Base-by-base conservation (phyloP, 225 moss, liverwort and hornwort genomes). In the Pseudoscleropodium purum region DNA sequence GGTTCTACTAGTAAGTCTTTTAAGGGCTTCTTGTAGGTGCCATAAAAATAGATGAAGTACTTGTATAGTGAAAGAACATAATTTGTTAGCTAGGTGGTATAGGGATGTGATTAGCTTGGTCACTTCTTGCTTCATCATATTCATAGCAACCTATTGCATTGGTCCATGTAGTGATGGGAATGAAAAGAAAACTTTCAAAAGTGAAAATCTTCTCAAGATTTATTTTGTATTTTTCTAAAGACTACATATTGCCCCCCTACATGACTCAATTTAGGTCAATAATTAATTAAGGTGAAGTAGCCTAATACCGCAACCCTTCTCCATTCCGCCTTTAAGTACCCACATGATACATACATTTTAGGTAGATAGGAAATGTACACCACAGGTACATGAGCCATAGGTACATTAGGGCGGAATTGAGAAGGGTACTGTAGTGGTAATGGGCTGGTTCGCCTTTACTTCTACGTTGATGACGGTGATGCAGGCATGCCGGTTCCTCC, bases 301-400 rank as follows among this genome's bases (percentile, higher is more conserved):
- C 17, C 45, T 3, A 29, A 8, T 13, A 7, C 14, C 14, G 4
- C 41, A 14, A 72, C 41, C 26, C 14, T 72, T 15, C 30, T 45
- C 74, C 16, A 45, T 45, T 17, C 17, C 0, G 1, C 5, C 10
- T 18, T 29, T 10, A 45, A 18, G 16, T 47, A 30, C 6, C 11
- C 16, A 6, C 0, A 2, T 9, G 6, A 2, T 6, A 31, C 47
- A 24, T 18, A n/a, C n/a, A n/a, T n/a, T n/a, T n/a, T n/a, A n/a
- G 45, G 29, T 2, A 31, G 2, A 17, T 2, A 2, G 16, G 6
- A 30, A 47, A 47, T 75, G 49, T 49, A 47, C 1, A 49, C 6
- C 11, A 7, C 4, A 31, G 1, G 6, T 75, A 73, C 29, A 59
- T 23, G 56, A 56, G 21, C 17, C 54, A 17, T 17, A 18, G 5